Conservation (phyloP, 164 flowering plant species). For the Amborella trichopoda region DNA sequence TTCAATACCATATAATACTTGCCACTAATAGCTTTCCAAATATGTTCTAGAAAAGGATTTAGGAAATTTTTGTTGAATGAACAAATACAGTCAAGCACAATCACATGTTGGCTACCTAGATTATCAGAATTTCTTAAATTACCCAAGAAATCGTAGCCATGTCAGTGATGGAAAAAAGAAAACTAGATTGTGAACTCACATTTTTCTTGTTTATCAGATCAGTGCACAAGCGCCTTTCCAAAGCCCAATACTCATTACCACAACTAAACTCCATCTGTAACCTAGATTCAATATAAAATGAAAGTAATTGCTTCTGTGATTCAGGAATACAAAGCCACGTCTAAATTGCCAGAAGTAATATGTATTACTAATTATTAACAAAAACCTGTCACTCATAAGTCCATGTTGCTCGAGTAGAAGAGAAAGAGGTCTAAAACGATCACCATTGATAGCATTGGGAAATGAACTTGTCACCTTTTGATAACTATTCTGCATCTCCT, state of each 20-base stretch:
- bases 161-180: no score
- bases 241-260: constrained; percentile 85
- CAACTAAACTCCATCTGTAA: constrained; percentile 45
- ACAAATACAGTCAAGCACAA: no score
- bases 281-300: constrained; percentile 21
- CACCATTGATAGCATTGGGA: constrained; percentile 18
- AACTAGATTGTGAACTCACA: constrained; percentile 23
- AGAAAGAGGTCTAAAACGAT: constrained; percentile 51
- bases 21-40: no score
- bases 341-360: not conserved
- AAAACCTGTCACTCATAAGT: constrained; percentile 55
- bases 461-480: constrained; percentile 5
- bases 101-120: no score
- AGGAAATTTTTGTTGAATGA: no score
- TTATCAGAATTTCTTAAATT: no score
- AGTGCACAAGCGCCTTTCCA: constrained; percentile 78
- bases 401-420: constrained; percentile 40
- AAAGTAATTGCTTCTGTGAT: constrained; percentile 1
- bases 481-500: constrained; percentile 22
- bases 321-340: not conserved
- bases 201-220: constrained; percentile 29
- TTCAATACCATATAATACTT: no score
- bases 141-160: no score
- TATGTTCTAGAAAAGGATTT: no score
- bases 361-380: no score